A percentile compares a stretch with the other conserved stretches of the same genome.
These are phyloP conservation scores for Collybia sp. DNA, from an alignment of 768 basidiomycete genomes.

Conservation along the genomic window DNA sequence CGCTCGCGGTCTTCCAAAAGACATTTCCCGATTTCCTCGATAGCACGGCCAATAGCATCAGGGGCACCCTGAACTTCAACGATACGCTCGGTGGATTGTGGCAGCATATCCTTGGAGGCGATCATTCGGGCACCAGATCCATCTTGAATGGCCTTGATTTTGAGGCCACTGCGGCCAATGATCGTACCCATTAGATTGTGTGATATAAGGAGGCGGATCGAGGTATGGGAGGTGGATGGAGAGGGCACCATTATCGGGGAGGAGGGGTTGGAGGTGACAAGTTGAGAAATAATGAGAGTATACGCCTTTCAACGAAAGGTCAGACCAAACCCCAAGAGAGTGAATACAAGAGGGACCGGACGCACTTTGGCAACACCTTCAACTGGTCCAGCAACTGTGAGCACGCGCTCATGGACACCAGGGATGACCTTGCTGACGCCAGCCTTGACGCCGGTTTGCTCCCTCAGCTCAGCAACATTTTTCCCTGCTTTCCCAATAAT, in stretches of 20 bases:
- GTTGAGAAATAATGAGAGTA: conserved; percentile 88
- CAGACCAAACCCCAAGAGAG: conserved; percentile 11
- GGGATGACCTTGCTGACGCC: conserved; percentile 98
- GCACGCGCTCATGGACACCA: conserved; percentile 96
- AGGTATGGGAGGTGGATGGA: conserved; percentile 73
- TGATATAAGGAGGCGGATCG: conserved; percentile 95
- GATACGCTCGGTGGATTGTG: conserved; percentile 97
- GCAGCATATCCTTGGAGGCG: conserved; percentile 98
- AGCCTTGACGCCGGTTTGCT: conserved; percentile 95
- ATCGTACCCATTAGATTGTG: conserved; percentile 99
- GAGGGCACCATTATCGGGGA: conserved; percentile 65
- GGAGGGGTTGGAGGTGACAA: conserved; percentile 77
- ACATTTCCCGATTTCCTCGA: conserved; percentile 94
- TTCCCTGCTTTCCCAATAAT: conserved; percentile 97
- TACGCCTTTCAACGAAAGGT: conserved; percentile 61
- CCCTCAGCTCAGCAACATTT: conserved; percentile 95
- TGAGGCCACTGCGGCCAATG: conserved; percentile 92
- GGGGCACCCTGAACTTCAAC: conserved; percentile 96
- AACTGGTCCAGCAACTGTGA: conserved; percentile 89
- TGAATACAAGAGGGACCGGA: conserved; percentile 4
- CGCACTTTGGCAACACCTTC: conserved; percentile 87
- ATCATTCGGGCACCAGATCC: conserved; percentile 96
- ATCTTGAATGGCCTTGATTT: conserved; percentile 99
- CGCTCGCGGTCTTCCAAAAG: conserved; percentile 97
- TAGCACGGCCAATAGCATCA: conserved; percentile 88